Percentiles rank a stretch among this genome's conserved stretches.
phyloP scores from a whole-genome alignment of 441 rosid genomes.

The Biscutella laevigata region DNA sequence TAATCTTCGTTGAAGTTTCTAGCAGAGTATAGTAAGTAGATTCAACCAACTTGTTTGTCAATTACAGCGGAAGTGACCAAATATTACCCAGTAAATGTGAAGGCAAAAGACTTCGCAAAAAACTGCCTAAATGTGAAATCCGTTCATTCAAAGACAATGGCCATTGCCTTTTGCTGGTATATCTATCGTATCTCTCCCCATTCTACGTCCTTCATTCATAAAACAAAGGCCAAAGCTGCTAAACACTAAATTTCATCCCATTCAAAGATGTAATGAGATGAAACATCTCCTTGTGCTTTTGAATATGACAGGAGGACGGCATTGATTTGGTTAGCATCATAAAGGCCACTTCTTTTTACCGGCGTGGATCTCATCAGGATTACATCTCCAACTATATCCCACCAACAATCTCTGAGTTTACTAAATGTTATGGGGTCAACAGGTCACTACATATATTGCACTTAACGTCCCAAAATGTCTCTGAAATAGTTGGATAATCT shows the following conservation, averaged over 20 bases:
- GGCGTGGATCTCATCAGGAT: conserved; percentile 49
- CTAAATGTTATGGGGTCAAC: conserved; percentile 33
- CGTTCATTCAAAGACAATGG: conserved; percentile 49
- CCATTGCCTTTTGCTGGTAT: conserved; percentile 81
- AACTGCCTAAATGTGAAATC: conserved; percentile 41
- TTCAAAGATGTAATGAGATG: neutral
- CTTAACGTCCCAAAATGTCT: conserved; percentile 1
- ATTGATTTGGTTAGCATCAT: conserved; percentile 56
- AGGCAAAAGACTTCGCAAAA: conserved; percentile 42
- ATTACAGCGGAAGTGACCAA: conserved; percentile 66
- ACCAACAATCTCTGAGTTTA: conserved; percentile 53
- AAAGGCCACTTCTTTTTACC: conserved; percentile 59
- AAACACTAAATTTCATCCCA: neutral
- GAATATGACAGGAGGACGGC: conserved; percentile 55
- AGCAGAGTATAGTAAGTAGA: neutral
- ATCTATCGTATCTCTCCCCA: conserved; percentile 7
- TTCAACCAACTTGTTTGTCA: conserved; percentile 6
- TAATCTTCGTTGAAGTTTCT: neutral
- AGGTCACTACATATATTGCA: conserved; percentile 34
- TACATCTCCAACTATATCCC: conserved; percentile 56
- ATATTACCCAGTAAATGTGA: conserved; percentile 60
- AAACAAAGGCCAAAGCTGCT: neutral
- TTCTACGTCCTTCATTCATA: neutral
- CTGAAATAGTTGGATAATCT: neutral
- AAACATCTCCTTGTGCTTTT: conserved; percentile 6